phyloP scores from a whole-genome alignment of 257 asterid species.

The Anisodus acutangulus region DNA sequence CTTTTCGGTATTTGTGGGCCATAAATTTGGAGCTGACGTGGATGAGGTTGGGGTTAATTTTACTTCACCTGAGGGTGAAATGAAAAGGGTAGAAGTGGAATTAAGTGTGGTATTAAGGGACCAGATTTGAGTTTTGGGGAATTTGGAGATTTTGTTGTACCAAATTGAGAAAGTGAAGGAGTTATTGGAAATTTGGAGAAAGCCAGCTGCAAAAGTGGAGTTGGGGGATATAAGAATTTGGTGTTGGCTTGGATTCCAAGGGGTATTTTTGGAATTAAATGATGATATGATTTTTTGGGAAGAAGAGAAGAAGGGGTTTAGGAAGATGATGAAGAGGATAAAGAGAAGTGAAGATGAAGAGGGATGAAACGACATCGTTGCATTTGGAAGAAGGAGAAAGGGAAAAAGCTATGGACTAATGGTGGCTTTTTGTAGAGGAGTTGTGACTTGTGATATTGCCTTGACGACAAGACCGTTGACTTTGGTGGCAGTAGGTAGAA shows the following conservation, averaged over 20 bases:
- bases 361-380: background rate
- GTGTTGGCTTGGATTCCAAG: constrained; percentile 70
- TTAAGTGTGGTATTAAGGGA: constrained; percentile 51
- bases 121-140: constrained; percentile 57
- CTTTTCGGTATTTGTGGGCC: constrained; percentile 47
- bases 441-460: background rate
- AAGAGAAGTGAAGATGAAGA: background rate
- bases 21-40: constrained; percentile 47
- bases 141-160: constrained; percentile 50
- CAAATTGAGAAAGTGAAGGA: constrained; percentile 69
- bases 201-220: constrained; percentile 54
- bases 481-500: background rate
- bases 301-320: background rate
- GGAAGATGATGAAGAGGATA: background rate
- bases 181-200: constrained; percentile 37
- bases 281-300: background rate
- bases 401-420: background rate
- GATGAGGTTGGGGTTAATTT: constrained; percentile 39
- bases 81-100: constrained; percentile 52
- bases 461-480: background rate
- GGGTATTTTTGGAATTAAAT: constrained; percentile 19
- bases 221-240: constrained; percentile 61
- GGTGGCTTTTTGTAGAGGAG: background rate
- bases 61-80: constrained; percentile 59
- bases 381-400: background rate